phyloP scores from a whole-genome alignment of 352 stramenopile genomes.

The Pythium biforme region DNA sequence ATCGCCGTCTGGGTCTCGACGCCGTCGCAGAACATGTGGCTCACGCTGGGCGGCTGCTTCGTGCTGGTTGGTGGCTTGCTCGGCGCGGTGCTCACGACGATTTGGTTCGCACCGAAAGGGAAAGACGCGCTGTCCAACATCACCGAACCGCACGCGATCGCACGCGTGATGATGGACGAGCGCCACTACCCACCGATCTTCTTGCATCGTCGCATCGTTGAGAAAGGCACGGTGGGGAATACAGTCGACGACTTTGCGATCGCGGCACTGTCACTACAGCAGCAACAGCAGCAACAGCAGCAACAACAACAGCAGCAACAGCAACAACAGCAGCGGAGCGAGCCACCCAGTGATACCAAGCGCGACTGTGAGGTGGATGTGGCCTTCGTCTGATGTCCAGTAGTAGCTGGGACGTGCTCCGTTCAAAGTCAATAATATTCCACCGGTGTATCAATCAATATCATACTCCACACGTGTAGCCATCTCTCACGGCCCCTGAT shows the following conservation, averaged over 20 bases:
- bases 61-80: neutral
- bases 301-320: too few relatives aligned
- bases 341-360: too few relatives aligned
- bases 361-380: too few relatives aligned
- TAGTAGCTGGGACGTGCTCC: too few relatives aligned
- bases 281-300: neutral
- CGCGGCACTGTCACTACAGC: neutral
- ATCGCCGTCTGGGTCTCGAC: constrained; percentile 7
- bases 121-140: neutral
- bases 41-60: constrained; percentile 1
- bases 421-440: too few relatives aligned
- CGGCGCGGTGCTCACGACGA: neutral
- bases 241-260: neutral
- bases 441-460: too few relatives aligned
- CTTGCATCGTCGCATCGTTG: constrained; percentile 1
- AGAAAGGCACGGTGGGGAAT: neutral
- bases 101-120: neutral
- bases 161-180: constrained; percentile 10
- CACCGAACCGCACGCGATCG: constrained; percentile 3
- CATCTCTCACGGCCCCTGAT: too few relatives aligned
- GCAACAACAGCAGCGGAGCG: too few relatives aligned
- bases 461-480: too few relatives aligned
- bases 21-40: neutral
- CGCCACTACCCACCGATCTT: neutral
- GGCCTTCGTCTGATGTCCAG: too few relatives aligned